These are phyloP conservation scores for Fabrea salina DNA, from an alignment of 169 alveolate species.

Conservation along the genomic window DNA sequence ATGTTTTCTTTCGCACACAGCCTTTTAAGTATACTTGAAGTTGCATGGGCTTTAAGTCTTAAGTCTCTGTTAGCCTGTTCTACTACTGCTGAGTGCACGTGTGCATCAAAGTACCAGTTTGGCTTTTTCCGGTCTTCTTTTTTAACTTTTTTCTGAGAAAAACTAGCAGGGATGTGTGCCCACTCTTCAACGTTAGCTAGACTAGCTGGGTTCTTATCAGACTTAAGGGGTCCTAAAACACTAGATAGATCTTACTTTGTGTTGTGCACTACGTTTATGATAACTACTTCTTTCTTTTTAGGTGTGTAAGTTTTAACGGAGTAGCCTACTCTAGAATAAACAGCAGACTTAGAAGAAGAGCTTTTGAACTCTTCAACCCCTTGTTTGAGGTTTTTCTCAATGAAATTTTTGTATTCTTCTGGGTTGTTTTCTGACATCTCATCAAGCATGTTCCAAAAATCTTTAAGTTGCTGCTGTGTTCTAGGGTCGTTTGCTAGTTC, in stretches of 20 bases:
- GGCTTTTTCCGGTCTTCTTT: slow-evolving; percentile 1
- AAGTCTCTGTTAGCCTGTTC: neutral
- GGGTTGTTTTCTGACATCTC: slow-evolving; percentile 33
- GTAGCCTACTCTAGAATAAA: neutral
- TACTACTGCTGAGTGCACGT: neutral
- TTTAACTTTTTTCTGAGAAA: neutral
- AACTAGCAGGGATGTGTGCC: slow-evolving; percentile 12
- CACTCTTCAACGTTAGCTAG: neutral
- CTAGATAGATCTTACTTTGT: neutral
- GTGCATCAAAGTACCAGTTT: slow-evolving; percentile 13
- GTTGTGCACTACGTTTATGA: neutral
- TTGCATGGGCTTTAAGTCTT: neutral
- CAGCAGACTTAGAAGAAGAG: neutral
- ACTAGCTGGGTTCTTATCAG: neutral
- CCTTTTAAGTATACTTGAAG: neutral
- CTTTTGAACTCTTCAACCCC: slow-evolving; percentile 18
- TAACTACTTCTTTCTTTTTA: neutral
- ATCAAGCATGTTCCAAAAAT: slow-evolving; percentile 29
- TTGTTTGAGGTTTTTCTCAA: slow-evolving; percentile 2
- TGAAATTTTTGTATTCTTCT: slow-evolving; percentile 30
- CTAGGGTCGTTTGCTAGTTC: neutral
- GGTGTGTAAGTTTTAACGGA: slow-evolving; percentile 11
- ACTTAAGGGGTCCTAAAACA: slow-evolving; percentile 2
- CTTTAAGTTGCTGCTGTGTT: slow-evolving; percentile 8
- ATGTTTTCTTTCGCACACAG: neutral